phyloP scores from a whole-genome alignment of 345 rosid species.

The Populus ilicifolia region DNA sequence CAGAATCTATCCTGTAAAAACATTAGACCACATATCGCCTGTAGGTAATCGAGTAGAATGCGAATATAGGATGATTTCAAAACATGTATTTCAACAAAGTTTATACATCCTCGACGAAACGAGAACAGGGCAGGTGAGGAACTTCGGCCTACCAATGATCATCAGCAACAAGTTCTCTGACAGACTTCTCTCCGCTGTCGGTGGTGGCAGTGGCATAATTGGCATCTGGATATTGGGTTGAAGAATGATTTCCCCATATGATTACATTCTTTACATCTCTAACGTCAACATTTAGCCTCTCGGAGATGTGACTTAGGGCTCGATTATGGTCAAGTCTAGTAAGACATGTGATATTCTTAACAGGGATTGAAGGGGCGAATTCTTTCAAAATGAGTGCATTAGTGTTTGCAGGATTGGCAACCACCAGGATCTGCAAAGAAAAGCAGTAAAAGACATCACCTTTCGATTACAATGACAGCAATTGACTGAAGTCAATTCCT shows the following conservation, averaged over 20 bases:
- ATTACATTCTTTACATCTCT: slow-evolving; percentile 60
- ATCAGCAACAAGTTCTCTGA: slow-evolving; percentile 45
- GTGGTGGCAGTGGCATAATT: slow-evolving; percentile 53
- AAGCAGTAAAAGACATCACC: too few relatives aligned
- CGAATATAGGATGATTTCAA: too few relatives aligned
- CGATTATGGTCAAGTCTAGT: slow-evolving; percentile 82
- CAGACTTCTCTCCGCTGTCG: slow-evolving; percentile 35
- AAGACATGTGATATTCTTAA: slow-evolving; percentile 72
- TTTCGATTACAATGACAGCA: too few relatives aligned
- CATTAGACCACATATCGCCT: too few relatives aligned
- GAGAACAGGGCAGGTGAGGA: background rate
- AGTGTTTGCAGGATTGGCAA: slow-evolving; percentile 87
- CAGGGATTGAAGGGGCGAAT: slow-evolving; percentile 76
- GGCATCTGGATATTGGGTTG: slow-evolving; percentile 81
- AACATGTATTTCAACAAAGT: too few relatives aligned
- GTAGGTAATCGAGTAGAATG: too few relatives aligned
- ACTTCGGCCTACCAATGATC: slow-evolving; percentile 45
- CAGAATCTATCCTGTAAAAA: slow-evolving; percentile 41
- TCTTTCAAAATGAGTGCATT: slow-evolving; percentile 76
- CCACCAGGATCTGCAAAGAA: slow-evolving; percentile 45
- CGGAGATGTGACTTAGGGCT: slow-evolving; percentile 67
- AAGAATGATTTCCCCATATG: slow-evolving; percentile 91
- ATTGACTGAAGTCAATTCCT: too few relatives aligned
- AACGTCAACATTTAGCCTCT: slow-evolving; percentile 51
- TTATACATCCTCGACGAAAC: background rate